A percentile compares a stretch with the other conserved stretches of the same genome.
phyloP scores from a whole-genome alignment of 257 asterid species.

The Handroanthus guayacan region DNA sequence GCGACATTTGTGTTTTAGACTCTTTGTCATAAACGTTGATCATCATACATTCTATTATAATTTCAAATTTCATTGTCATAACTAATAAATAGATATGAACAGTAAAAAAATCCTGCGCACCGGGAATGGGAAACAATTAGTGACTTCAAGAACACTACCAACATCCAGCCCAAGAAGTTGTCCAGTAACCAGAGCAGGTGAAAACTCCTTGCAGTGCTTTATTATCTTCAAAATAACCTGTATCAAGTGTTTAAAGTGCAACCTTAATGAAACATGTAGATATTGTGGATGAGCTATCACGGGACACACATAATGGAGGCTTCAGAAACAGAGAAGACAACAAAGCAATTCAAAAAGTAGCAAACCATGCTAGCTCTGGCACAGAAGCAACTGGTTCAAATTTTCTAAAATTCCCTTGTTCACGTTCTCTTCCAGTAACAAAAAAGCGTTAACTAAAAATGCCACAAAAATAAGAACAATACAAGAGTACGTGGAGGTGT shows the following conservation, averaged over 20 bases:
- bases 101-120: conserved; percentile 45
- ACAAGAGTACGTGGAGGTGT: neutral
- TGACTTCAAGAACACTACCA: conserved; percentile 96
- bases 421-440: neutral
- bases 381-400: neutral
- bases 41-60: neutral
- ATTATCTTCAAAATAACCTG: conserved; percentile 95
- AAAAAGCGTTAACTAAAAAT: neutral
- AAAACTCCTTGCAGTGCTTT: conserved; percentile 95
- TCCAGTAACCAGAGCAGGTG: conserved; percentile 93
- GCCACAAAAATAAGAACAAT: neutral
- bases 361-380: neutral
- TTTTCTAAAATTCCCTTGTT: neutral
- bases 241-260: neutral
- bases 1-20: conserved; percentile 12
- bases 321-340: neutral
- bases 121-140: conserved; percentile 97
- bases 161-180: conserved; percentile 98
- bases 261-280: neutral
- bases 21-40: neutral
- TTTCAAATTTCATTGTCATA: neutral
- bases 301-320: neutral
- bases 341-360: neutral
- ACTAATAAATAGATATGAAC: conserved; percentile 2
- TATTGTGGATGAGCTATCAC: neutral